Percentiles rank a stretch among this genome's conserved stretches.
Conservation (phyloP, 192 early-diverging fungal genomes). For the Backusella macrospora region DNA sequence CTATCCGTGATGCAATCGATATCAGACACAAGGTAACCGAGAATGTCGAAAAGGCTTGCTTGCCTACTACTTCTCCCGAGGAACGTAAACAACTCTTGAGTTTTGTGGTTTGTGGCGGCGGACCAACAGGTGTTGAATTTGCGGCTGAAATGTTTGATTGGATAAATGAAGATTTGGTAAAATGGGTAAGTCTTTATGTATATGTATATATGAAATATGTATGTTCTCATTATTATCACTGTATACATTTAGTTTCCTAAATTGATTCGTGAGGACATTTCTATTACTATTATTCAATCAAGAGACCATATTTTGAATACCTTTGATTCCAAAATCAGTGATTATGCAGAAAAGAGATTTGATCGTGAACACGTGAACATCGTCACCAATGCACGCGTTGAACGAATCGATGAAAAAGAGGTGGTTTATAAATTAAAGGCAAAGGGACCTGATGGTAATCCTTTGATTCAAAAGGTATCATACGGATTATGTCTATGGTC, state of each 20-base stretch:
- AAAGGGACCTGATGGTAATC: conserved; percentile 28
- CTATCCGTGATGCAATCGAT: conserved; percentile 63
- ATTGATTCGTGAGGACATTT: conserved; percentile 54
- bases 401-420: conserved; percentile 52
- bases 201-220: neutral
- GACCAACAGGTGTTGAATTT: conserved; percentile 72
- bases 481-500: conserved; percentile 61
- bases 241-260: conserved; percentile 60
- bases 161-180: conserved; percentile 60
- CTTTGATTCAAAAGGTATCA: conserved; percentile 35
- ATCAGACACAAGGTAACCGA: conserved; percentile 61
- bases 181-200: conserved; percentile 45
- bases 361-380: conserved; percentile 65
- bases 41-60: conserved; percentile 67
- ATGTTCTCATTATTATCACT: neutral
- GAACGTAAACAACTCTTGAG: conserved; percentile 64
- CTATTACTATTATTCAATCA: conserved; percentile 67
- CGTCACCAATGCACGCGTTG: conserved; percentile 69
- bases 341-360: conserved; percentile 68
- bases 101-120: conserved; percentile 77
- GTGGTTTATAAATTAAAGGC: conserved; percentile 59
- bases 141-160: conserved; percentile 62
- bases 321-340: conserved; percentile 65
- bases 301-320: conserved; percentile 76
- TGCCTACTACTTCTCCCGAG: conserved; percentile 61